Evolutionary conservation across 2,329 filamentous ascomycete genomes (phyloP), one percentile per base, ranked within the genome.

Genomic region (Rutstroemia sp.): DNA sequence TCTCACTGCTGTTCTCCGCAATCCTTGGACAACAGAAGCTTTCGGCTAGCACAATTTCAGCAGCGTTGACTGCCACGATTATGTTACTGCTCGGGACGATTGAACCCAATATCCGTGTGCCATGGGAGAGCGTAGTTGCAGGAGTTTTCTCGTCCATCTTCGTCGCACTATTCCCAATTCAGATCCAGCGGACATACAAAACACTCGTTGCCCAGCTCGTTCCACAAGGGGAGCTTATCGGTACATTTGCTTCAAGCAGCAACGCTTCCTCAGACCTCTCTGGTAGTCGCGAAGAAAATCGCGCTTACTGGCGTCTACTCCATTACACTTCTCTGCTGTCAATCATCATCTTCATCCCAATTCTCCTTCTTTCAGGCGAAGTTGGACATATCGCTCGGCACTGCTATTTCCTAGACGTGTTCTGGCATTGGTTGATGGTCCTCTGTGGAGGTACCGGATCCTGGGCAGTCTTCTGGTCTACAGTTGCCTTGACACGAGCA

Each of bases 341-440:
- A 3, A 72, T 80, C 44, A 60, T 76, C 30, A 65, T 79, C 2
- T 72, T 79, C 42, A 70, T 74, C 1, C 78, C 78, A 1, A 71
- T 79, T 45, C 72, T 78, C 19, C 63, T 79, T 25, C 59, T 80
- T 17, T 76, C 74, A 2, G 78, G 78, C 34, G 78, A 80, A 52
- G 61, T 78, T 2, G 64, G 67, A 5, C 71, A 76, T 55, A 78
- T 81, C 37, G 70, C 70, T 52, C 73, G 75, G 17, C 79, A 80
- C 58, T 78, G 78, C 55, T 78, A 79, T 54, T 76, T 79, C 66
- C 71, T 80, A 10, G 78, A 80, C 57, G 75, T 79, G 1, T 76
- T 76, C 2, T 81, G 76, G 65, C 79, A 79, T 68, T 80, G 78
- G 78, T 68, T 80, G 44, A 75, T 80, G 72, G 73, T 76, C 41